Conservation (phyloP, 2,329 filamentous ascomycete species). For the Beauveria sp. region DNA sequence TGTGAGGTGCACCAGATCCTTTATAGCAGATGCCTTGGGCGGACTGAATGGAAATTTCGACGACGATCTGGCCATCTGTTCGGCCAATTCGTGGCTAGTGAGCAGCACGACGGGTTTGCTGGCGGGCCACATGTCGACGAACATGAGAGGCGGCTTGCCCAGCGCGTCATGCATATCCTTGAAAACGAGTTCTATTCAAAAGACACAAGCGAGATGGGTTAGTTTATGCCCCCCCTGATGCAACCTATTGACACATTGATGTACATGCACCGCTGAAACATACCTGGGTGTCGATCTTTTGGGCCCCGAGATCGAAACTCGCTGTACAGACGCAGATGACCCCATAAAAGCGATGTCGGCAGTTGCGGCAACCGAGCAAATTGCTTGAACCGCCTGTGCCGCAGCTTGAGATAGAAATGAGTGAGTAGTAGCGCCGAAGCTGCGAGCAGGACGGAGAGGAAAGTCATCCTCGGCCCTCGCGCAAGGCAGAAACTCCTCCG, state of each 20-base stretch:
- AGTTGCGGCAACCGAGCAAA: background rate
- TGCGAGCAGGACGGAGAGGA: background rate
- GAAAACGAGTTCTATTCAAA: background rate
- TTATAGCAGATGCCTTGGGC: background rate
- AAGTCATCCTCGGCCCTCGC: background rate
- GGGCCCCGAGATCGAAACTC: background rate
- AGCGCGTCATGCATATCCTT: background rate
- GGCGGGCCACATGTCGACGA: background rate
- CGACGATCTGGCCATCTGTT: background rate
- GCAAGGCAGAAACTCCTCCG: background rate
- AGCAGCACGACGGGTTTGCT: background rate
- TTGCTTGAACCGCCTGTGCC: background rate
- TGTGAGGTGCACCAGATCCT: background rate
- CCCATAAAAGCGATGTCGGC: background rate
- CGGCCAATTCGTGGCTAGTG: background rate
- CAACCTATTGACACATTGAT: background rate
- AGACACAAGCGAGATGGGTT: background rate
- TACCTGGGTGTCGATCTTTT: background rate
- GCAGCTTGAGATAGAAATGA: background rate
- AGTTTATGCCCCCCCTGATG: background rate
- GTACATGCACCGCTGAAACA: background rate
- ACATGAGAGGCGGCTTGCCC: background rate
- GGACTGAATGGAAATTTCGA: background rate
- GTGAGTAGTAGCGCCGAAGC: background rate
- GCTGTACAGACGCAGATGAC: background rate